Base-by-base conservation (phyloP, 805 yeast species). In the Myxozyma monticola region DNA sequence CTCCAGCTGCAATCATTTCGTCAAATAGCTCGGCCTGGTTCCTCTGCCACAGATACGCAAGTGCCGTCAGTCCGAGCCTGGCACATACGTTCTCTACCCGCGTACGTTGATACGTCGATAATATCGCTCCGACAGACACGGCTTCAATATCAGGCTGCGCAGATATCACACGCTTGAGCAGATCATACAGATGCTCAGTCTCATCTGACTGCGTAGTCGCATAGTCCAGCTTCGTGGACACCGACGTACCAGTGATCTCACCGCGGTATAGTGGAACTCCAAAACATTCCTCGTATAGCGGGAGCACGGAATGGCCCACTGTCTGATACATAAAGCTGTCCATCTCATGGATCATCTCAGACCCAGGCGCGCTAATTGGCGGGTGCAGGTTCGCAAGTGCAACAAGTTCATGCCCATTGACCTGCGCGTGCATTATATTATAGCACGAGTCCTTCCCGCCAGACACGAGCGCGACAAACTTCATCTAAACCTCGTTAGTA, bases 271-370 rank as follows among this genome's bases (percentile, higher is more conserved):
- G 69, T 0, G 99, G 98, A 0, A 85, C 80, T 6, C 81, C 90
- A 36, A 86, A 70, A 62, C 96, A 86, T 52, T 82, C 75, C 2
- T 77, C 71, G 62, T 90, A 88, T 45, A 71, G 67, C 0, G 78
- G 75, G 1, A 93, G 74, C 2, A 85, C 79, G 55, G 85, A 87
- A 66, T 86, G 93, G 0, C 99, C 99, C 6, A 93, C 98, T 0
- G 99, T 93, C 68, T 93, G 99, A 68, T 87, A 93, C 99, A 93
- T 93, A 64, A 84, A 91, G 46, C 96, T 87, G 66, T 93, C 97
- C 46, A 93, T 70, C 66, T 93, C 99, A 59, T 81, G 84, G 22
- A 68, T 64, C 3, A 59, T 26, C 7, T 22, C 35, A 21, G 30
- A 7, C 18, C 26, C 50, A 9, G 14, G 42, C 20, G 69, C 69